Conservation (phyloP, 495 filamentous ascomycete species). For the Penicillium lagena region DNA sequence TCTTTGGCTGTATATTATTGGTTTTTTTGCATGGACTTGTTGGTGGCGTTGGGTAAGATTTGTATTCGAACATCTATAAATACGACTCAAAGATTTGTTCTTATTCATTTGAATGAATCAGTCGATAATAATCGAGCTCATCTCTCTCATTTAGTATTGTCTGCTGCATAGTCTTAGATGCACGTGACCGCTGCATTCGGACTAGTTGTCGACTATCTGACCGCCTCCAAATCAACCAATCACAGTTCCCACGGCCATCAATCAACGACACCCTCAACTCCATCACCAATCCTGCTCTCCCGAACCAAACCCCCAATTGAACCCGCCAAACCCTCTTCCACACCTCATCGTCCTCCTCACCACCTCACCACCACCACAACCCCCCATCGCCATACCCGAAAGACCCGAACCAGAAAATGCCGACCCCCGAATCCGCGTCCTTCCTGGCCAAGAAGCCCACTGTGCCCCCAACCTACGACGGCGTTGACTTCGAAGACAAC, state of each 20-base stretch:
- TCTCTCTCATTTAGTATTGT: too few relatives aligned
- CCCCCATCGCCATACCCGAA: background rate
- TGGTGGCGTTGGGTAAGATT: background rate
- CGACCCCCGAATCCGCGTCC: constrained; percentile 84
- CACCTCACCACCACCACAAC: background rate
- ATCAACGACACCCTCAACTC: constrained; percentile 14
- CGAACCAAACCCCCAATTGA: constrained; percentile 3
- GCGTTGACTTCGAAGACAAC: constrained; percentile 95
- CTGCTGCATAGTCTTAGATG: too few relatives aligned
- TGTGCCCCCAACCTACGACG: constrained; percentile 90
- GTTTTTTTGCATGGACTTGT: background rate
- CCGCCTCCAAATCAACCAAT: constrained; percentile 18
- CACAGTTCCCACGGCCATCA: constrained; percentile 10
- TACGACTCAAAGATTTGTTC: background rate
- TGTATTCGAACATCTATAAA: background rate
- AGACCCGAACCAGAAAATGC: constrained; percentile 41
- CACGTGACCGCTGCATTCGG: constrained; percentile 1
- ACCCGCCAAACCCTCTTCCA: constrained; percentile 1
- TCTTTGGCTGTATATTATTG: background rate
- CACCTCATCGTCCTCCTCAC: background rate
- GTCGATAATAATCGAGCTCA: too few relatives aligned
- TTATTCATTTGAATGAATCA: background rate
- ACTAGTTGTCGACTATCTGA: background rate
- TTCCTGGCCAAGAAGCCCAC: constrained; percentile 95
- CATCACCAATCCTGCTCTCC: constrained; percentile 8